phyloP scores from a whole-genome alignment of 2,329 filamentous ascomycete species.

The Botrytis sinoallii region DNA sequence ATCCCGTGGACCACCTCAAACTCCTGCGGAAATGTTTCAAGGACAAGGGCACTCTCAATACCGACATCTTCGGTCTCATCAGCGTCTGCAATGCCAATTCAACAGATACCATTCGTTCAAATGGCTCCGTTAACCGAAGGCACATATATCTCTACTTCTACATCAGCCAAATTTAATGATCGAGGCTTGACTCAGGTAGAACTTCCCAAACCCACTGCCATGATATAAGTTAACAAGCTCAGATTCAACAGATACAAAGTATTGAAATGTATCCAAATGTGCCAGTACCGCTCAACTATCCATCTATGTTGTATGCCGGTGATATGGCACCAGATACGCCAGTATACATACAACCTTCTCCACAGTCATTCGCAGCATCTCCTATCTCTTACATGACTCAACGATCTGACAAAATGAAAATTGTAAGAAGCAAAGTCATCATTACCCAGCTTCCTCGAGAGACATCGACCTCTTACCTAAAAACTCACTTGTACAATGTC shows the following conservation, averaged over 20 bases:
- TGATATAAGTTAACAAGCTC: neutral
- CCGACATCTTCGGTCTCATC: neutral
- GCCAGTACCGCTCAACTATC: neutral
- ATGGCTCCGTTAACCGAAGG: neutral
- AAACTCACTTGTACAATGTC: constrained; percentile 15
- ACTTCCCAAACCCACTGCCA: neutral
- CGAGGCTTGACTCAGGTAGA: neutral
- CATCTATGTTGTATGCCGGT: constrained; percentile 18
- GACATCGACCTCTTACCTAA: constrained; percentile 15
- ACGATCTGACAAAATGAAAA: neutral
- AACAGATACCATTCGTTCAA: neutral
- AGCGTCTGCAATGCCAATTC: neutral
- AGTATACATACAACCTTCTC: constrained; percentile 8
- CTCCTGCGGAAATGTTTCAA: neutral
- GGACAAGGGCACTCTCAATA: neutral
- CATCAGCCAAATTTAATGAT: neutral
- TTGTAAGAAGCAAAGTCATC: constrained; percentile 28
- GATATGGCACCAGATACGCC: constrained; percentile 16
- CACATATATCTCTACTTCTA: neutral
- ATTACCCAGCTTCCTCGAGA: constrained; percentile 25
- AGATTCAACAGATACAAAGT: constrained; percentile 1
- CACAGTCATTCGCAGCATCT: neutral
- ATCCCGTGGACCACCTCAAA: neutral
- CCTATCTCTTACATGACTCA: neutral
- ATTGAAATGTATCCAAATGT: neutral